These are phyloP conservation scores for Verticillium klebahnii DNA, from an alignment of 2,329 filamentous ascomycete species.

Conservation along the genomic window DNA sequence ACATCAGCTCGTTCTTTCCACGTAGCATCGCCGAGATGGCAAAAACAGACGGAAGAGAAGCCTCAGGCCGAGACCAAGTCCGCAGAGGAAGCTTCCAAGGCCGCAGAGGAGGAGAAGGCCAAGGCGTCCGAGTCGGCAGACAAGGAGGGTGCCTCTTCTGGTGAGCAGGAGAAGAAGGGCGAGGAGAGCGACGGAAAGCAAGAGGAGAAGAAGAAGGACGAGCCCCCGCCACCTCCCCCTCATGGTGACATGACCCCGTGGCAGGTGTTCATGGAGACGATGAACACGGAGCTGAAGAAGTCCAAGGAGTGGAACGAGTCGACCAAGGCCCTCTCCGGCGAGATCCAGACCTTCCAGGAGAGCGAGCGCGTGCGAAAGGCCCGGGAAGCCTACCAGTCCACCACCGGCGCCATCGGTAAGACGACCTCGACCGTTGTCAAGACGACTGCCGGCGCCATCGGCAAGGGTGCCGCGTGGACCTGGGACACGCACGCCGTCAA, in stretches of 20 bases:
- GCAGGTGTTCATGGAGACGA: slow-evolving; percentile 98
- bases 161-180: slow-evolving; percentile 22
- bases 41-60: slow-evolving; percentile 29
- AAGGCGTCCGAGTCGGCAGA: slow-evolving; percentile 23
- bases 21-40: slow-evolving; percentile 25
- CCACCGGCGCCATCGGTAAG: slow-evolving; percentile 75
- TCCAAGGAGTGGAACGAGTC: slow-evolving; percentile 99
- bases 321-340: slow-evolving; percentile 87
- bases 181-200: slow-evolving; percentile 25
- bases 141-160: slow-evolving; percentile 20
- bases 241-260: slow-evolving; percentile 98
- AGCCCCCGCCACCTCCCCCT: slow-evolving; percentile 80
- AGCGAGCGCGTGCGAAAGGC: slow-evolving; percentile 87
- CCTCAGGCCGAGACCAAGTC: slow-evolving; percentile 17
- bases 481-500: slow-evolving; percentile 96
- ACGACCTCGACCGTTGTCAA: slow-evolving; percentile 79
- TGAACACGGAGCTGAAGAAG: slow-evolving; percentile 87
- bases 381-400: slow-evolving; percentile 79
- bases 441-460: slow-evolving; percentile 78
- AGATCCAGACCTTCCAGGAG: slow-evolving; percentile 86
- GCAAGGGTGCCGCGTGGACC: slow-evolving; percentile 90
- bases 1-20: slow-evolving; percentile 32
- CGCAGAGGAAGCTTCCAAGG: slow-evolving; percentile 23
- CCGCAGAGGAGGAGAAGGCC: slow-evolving; percentile 35
- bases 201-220: slow-evolving; percentile 48